Percentiles rank a stretch among this genome's conserved stretches.
These are phyloP conservation scores for Graphilbum fragrans DNA, from an alignment of 2,329 filamentous ascomycete genomes.

Conservation along the genomic window DNA sequence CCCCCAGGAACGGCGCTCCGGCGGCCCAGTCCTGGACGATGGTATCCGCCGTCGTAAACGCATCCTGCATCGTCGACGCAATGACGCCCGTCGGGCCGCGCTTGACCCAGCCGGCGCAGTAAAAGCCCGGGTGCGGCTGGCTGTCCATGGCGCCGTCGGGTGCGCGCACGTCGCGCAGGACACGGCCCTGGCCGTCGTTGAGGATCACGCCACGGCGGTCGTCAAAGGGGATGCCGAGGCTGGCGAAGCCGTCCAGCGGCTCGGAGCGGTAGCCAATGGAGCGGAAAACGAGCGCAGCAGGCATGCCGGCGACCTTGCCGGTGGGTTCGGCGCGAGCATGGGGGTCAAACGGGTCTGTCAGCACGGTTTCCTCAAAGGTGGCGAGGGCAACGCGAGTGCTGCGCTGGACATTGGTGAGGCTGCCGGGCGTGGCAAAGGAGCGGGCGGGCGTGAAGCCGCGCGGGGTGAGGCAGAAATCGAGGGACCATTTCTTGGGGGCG, in stretches of 20 bases:
- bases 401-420: constrained; percentile 12
- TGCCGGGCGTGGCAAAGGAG: background rate
- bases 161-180: constrained; percentile 29
- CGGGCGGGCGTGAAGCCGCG: constrained; percentile 40
- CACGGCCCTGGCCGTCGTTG: constrained; percentile 70
- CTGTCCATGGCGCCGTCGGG: constrained; percentile 22
- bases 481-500: constrained; percentile 60
- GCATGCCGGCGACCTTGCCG: constrained; percentile 38
- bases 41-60: constrained; percentile 77
- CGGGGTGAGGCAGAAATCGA: constrained; percentile 79
- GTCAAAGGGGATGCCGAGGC: constrained; percentile 71
- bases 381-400: constrained; percentile 47
- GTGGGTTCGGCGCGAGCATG: constrained; percentile 34
- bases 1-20: constrained; percentile 26
- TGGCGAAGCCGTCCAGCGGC: constrained; percentile 59
- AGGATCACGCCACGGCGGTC: constrained; percentile 59
- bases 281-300: constrained; percentile 67
- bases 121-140: constrained; percentile 55
- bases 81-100: constrained; percentile 90
- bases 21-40: constrained; percentile 65
- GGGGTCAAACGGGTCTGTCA: constrained; percentile 44
- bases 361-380: constrained; percentile 49
- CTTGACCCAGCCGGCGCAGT: constrained; percentile 96
- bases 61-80: constrained; percentile 89
- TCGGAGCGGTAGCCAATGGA: constrained; percentile 92